Evolutionary conservation across 2,329 filamentous ascomycete species (phyloP), one percentile per base, ranked within the genome.

Genomic region (Didymella pomorum): DNA sequence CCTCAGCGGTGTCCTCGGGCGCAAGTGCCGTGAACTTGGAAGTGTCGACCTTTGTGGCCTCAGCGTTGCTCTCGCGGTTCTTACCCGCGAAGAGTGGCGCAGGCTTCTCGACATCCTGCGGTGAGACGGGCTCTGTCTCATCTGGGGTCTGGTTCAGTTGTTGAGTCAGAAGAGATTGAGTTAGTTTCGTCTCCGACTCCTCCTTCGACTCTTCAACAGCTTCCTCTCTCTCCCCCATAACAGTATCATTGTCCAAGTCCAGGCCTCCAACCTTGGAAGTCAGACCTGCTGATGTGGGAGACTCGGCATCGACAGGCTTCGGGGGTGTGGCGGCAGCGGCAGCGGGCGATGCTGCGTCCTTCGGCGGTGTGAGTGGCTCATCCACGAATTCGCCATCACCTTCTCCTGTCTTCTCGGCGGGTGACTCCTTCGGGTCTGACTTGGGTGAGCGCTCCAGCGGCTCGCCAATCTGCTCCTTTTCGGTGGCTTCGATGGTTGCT

Each of bases 331-430:
- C 35, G 20, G 37, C 42, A 3, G 64, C 61, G 26, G 66, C 60
- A 25, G 66, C 35, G 59, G 66, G 54, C 56, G 70, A 47, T 53
- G 66, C 10, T 52, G 63, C 47, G 28, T 69, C 66, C 39, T 75
- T 70, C 21, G 69, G 62, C 53, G 90, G 91, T 64, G 86, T 90
- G 18, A 92, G 80, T 2, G 90, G 89, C 74, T 93, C 90, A 61
- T 93, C 90, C 20, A 93, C 89, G 71, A 93, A 90, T 58, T 92
- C 88, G 50, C 89, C 88, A 53, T 90, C 88, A 6, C 62, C 61
- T 20, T 65, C 67, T 8, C 62, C 58, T 9, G 61, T 33, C 53
- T 72, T 75, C 25, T 69, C 68, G 8, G 61, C 45, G 10, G 64
- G 46, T 2, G 63, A 52, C 35, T 69, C 68, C 31, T 70, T 68